These are phyloP conservation scores for Bondarzewia mesenterica DNA, from an alignment of 1,284 basidiomycete genomes.

Conservation along the genomic window DNA sequence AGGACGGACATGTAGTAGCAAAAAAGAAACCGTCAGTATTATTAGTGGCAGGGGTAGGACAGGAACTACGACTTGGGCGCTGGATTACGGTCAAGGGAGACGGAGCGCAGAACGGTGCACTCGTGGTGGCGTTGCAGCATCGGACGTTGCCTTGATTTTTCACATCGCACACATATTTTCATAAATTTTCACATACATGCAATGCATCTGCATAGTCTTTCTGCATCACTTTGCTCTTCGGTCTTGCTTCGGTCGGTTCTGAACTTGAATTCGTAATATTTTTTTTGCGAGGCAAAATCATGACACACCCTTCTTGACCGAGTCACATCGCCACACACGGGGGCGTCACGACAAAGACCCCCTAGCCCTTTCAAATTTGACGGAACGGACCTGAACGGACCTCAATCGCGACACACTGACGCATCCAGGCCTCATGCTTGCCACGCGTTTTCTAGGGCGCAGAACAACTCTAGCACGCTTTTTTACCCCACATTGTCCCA, in stretches of 20 bases:
- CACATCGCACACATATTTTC: background rate
- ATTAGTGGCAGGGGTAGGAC: constrained; percentile 74
- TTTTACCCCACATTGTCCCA: background rate
- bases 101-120: constrained; percentile 64
- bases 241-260: too few relatives aligned
- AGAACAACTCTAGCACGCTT: background rate
- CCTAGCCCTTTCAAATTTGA: too few relatives aligned
- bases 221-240: too few relatives aligned
- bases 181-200: too few relatives aligned
- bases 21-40: constrained; percentile 29
- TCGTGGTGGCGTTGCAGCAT: constrained; percentile 49
- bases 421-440: background rate
- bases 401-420: background rate
- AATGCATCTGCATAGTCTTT: too few relatives aligned
- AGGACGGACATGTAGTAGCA: constrained; percentile 7
- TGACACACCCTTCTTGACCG: background rate
- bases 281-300: too few relatives aligned
- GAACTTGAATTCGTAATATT: too few relatives aligned
- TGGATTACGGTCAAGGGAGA: constrained; percentile 76
- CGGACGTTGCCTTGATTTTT: constrained; percentile 23
- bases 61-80: constrained; percentile 84
- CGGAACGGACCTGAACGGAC: too few relatives aligned
- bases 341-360: background rate
- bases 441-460: background rate
- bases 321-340: too few relatives aligned